Evolutionary conservation across 345 rosid species (phyloP).

Genomic region (Kandelia obovata): DNA sequence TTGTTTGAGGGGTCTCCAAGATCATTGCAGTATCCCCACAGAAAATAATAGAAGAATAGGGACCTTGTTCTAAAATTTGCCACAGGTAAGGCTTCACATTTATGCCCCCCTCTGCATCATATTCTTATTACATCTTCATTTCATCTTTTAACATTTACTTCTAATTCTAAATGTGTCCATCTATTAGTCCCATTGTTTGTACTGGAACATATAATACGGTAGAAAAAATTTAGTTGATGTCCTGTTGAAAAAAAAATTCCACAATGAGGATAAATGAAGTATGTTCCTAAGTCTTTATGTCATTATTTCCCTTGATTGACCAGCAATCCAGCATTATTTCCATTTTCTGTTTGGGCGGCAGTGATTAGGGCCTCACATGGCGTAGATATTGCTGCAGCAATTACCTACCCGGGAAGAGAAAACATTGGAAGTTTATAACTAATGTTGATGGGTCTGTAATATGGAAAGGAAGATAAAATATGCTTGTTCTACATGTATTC

Average conservation of each 20-base stretch:
- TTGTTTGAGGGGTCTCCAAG: conserved; percentile 74
- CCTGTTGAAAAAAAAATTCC: no score
- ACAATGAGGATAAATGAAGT: background rate
- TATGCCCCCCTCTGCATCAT: background rate
- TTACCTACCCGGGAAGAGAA: background rate
- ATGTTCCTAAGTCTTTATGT: no score
- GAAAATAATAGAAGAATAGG: conserved; percentile 35
- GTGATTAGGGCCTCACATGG: background rate
- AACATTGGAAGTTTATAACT: no score
- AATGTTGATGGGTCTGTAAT: no score
- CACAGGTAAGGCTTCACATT: background rate
- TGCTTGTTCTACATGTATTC: no score
- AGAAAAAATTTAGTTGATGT: background rate
- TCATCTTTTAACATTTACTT: background rate
- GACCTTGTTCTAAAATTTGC: background rate
- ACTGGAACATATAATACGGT: background rate
- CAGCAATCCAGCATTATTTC: no score
- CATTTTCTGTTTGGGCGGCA: background rate
- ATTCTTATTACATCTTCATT: background rate
- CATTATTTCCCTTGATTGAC: no score
- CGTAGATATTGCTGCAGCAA: background rate
- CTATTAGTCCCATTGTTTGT: background rate
- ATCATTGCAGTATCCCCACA: conserved; percentile 49
- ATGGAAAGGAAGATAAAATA: no score
- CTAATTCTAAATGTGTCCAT: background rate